phyloP scores from a whole-genome alignment of 192 early-diverging fungal genomes.

The Podila epicladia region DNA sequence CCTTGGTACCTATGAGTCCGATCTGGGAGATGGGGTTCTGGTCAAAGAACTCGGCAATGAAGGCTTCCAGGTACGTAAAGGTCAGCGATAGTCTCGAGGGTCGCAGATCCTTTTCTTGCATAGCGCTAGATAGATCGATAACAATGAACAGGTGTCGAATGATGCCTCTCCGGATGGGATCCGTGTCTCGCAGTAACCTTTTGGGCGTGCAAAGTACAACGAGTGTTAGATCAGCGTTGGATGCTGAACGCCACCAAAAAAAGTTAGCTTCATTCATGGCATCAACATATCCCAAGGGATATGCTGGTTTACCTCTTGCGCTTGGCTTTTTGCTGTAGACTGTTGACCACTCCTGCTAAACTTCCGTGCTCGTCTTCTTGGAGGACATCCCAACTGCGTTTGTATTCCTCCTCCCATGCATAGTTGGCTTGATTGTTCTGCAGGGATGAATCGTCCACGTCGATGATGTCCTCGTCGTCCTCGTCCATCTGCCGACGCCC shows the following conservation, averaged over 20 bases:
- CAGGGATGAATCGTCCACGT: conserved; percentile 63
- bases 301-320: conserved; percentile 58
- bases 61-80: conserved; percentile 71
- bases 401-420: conserved; percentile 97
- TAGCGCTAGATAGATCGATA: conserved; percentile 84
- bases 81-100: conserved; percentile 85
- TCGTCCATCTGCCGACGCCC: conserved; percentile 36
- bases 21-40: conserved; percentile 95
- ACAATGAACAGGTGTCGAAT: conserved; percentile 86
- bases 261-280: too few relatives aligned
- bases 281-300: too few relatives aligned
- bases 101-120: conserved; percentile 86
- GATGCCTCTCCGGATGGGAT: conserved; percentile 80
- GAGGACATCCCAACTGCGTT: conserved; percentile 94
- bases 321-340: conserved; percentile 79
- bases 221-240: not conserved
- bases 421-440: conserved; percentile 72
- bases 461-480: conserved; percentile 61
- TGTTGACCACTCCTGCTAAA: conserved; percentile 76
- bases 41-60: conserved; percentile 91
- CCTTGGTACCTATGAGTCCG: conserved; percentile 82
- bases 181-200: conserved; percentile 73
- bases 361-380: conserved; percentile 89
- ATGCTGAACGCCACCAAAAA: conserved; percentile 23
- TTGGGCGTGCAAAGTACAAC: not conserved